Evolutionary conservation across 106 monocot genomes (phyloP).

Genomic region (Platanthera guangdongensis): DNA sequence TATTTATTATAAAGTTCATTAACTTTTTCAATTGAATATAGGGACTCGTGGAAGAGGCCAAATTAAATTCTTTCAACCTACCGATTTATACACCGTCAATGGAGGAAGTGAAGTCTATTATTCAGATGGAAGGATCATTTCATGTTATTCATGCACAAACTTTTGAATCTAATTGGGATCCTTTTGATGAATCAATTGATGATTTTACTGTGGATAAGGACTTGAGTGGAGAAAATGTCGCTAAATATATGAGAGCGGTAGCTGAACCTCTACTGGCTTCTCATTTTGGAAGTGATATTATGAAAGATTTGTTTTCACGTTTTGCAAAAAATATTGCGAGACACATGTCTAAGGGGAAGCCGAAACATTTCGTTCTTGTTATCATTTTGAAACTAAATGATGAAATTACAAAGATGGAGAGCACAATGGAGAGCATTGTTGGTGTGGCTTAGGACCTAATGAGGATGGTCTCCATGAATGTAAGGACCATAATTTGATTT

Average conservation of each 20-base stretch:
- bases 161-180: slow-evolving; percentile 25
- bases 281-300: slow-evolving; percentile 35
- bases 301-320: slow-evolving; percentile 32
- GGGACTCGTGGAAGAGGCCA: background rate
- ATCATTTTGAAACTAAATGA: slow-evolving; percentile 11
- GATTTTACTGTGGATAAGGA: slow-evolving; percentile 10
- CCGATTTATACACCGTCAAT: background rate
- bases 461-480: no score
- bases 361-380: slow-evolving; percentile 10
- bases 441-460: no score
- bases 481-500: no score
- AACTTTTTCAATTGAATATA: background rate
- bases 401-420: background rate
- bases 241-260: slow-evolving; percentile 26
- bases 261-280: slow-evolving; percentile 21
- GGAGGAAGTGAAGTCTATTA: background rate
- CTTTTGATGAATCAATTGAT: slow-evolving; percentile 18
- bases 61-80: background rate
- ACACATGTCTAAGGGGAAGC: slow-evolving; percentile 14
- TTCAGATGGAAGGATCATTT: background rate
- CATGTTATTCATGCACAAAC: background rate
- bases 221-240: slow-evolving; percentile 19
- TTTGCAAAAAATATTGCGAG: slow-evolving; percentile 15
- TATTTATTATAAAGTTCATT: no score
- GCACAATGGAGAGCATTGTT: no score